Base-by-base conservation (phyloP, 148 eudicot genomes). In the Beta vulgaris region DNA sequence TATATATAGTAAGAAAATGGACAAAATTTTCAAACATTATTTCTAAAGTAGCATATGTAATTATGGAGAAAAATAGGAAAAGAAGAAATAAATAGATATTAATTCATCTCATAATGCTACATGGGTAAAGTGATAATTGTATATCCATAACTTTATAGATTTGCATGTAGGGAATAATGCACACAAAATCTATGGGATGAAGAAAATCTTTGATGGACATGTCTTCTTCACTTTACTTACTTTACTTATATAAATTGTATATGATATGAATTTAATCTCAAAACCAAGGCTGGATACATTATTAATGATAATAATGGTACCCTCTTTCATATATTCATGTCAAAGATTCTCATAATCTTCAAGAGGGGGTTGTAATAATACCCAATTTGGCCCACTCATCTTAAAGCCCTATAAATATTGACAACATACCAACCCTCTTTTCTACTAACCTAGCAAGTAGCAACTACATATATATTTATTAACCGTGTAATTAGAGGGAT, bases 151-250 rank as follows among this genome's bases (percentile, higher is more conserved):
- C 84, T 81, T 82, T 83, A 74, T 21, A 80, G 84, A 85, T 79
- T 74, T 76, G 70, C 37, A 74, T 83, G 86, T 79, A 79, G 82
- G 70, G 81, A 75, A 54, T 61, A 60, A 66, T 66, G 79, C 85
- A 81, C 46, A 77, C 73, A 71, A 85, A 75, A 87, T 87, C 90
- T 85, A 5, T 76, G 43, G 68, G 81, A 43, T 67, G 44, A 77
- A 76, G 79, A 72, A 73, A 35, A 73, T 62, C 73, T 80, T 76
- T 83, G 76, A 42, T 73, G 67, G 77, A 77, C 49, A 81, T 83
- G 84, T 81, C 74, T 79, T 80, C 76, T 64, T 70, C 79, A 57
- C n/a, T n/a, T n/a, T n/a, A n/a, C n/a, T 51, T 10, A 51, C 58
- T 46, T 66, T 37, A 37, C 65, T 46, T 67, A 37, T 26, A 43